Evolutionary conservation across 192 early-diverging fungal genomes (phyloP).

Genomic region (Haplosporangium gracile): DNA sequence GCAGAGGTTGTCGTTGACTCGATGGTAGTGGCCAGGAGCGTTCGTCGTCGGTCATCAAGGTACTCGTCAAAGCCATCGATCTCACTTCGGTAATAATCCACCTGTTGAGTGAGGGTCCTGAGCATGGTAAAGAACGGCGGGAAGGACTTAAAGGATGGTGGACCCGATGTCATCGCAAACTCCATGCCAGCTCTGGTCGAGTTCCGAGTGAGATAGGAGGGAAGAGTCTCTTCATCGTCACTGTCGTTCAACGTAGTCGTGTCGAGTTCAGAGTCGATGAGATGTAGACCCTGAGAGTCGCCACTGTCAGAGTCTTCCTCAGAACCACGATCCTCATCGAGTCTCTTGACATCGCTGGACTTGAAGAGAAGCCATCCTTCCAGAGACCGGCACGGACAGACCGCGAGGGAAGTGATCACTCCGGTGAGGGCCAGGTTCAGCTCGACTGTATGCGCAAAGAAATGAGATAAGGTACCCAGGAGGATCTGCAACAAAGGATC

Average conservation of each 20-base stretch:
- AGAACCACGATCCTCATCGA: slow-evolving; percentile 34
- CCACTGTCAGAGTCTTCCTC: slow-evolving; percentile 48
- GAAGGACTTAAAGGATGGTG: slow-evolving; percentile 64
- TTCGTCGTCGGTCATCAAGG: slow-evolving; percentile 65
- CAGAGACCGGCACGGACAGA: slow-evolving; percentile 79
- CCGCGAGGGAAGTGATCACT: slow-evolving; percentile 84
- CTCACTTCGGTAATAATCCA: slow-evolving; percentile 71
- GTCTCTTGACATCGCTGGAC: slow-evolving; percentile 57
- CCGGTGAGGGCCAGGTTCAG: slow-evolving; percentile 95
- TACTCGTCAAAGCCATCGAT: slow-evolving; percentile 72
- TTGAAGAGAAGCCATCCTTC: slow-evolving; percentile 79
- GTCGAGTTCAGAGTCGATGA: background rate
- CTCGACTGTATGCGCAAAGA: slow-evolving; percentile 89
- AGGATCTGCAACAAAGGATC: slow-evolving; percentile 80
- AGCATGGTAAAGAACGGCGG: slow-evolving; percentile 77
- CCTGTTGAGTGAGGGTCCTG: slow-evolving; percentile 72
- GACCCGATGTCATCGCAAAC: slow-evolving; percentile 24
- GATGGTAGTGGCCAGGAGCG: slow-evolving; percentile 58
- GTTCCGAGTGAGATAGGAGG: slow-evolving; percentile 12
- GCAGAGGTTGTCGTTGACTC: slow-evolving; percentile 10
- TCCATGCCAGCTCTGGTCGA: slow-evolving; percentile 8
- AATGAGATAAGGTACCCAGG: slow-evolving; percentile 74
- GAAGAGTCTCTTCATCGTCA: slow-evolving; percentile 55
- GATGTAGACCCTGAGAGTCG: slow-evolving; percentile 1
- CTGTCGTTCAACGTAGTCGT: slow-evolving; percentile 14